phyloP scores from a whole-genome alignment of 768 basidiomycete species.

The Postia placenta region DNA sequence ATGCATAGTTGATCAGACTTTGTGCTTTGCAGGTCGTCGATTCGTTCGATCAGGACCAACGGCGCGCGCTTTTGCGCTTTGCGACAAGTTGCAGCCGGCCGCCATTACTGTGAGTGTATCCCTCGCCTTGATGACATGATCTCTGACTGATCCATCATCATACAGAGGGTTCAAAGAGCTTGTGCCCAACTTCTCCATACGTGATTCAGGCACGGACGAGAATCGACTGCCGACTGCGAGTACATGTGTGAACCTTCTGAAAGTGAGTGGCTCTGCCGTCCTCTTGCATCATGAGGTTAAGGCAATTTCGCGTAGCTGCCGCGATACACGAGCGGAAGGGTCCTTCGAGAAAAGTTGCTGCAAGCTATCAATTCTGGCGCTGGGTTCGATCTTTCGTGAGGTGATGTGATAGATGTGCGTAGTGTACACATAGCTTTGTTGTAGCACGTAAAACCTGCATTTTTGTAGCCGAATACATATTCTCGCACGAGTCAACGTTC shows the following conservation, averaged over 20 bases:
- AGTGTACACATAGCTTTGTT: too few species aligned
- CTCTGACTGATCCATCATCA: neutral
- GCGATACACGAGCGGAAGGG: constrained; percentile 53
- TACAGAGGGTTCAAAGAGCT: constrained; percentile 80
- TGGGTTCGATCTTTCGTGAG: constrained; percentile 86
- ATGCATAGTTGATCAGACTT: neutral
- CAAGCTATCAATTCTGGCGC: constrained; percentile 85
- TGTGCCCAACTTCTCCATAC: constrained; percentile 82
- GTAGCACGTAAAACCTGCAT: too few species aligned
- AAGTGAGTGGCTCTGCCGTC: constrained; percentile 38
- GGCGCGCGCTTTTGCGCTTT: constrained; percentile 74
- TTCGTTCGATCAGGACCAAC: constrained; percentile 74
- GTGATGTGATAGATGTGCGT: neutral
- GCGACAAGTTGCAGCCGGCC: constrained; percentile 91
- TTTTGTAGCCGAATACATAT: too few species aligned
- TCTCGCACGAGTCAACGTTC: too few species aligned
- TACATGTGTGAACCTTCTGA: constrained; percentile 90
- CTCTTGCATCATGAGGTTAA: neutral
- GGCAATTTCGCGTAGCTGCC: constrained; percentile 50
- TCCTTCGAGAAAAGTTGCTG: constrained; percentile 69
- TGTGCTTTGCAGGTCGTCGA: constrained; percentile 56
- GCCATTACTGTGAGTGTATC: constrained; percentile 76
- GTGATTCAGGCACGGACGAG: constrained; percentile 72
- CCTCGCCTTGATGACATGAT: neutral
- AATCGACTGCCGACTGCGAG: constrained; percentile 68